Conservation (phyloP, 192 early-diverging fungal genomes). For the Rhizoclosmatium sp. region DNA sequence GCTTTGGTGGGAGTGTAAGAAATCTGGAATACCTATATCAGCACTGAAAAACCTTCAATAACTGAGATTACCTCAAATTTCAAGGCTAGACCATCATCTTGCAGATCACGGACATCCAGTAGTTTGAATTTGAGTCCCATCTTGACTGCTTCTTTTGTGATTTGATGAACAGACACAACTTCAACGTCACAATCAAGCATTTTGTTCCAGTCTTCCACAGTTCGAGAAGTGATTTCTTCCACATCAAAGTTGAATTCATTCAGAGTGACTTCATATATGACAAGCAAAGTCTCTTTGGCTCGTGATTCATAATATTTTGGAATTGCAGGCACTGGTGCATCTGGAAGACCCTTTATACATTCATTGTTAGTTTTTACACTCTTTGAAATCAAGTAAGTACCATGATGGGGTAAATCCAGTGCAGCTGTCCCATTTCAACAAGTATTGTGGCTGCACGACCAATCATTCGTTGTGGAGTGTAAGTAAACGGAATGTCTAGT, state of each 20-base stretch:
- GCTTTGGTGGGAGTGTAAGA: constrained; percentile 46
- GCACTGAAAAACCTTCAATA: background rate
- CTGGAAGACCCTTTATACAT: constrained; percentile 46
- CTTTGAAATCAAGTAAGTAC: constrained; percentile 22
- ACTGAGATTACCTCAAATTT: constrained; percentile 24
- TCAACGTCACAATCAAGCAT: constrained; percentile 13
- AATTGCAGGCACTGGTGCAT: constrained; percentile 24
- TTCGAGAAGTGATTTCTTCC: constrained; percentile 15
- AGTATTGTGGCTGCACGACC: constrained; percentile 42
- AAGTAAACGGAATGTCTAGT: constrained; percentile 56
- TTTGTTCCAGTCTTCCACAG: constrained; percentile 30
- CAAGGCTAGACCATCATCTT: constrained; percentile 32
- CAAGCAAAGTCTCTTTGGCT: constrained; percentile 36
- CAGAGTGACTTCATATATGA: constrained; percentile 40
- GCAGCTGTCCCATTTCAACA: constrained; percentile 50
- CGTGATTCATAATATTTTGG: constrained; percentile 43
- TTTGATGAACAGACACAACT: background rate
- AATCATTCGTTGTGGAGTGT: constrained; percentile 49
- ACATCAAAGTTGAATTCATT: constrained; percentile 36
- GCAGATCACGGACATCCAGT: constrained; percentile 15
- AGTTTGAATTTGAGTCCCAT: background rate
- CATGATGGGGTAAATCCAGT: constrained; percentile 60
- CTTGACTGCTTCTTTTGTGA: constrained; percentile 9
- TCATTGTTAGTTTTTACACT: background rate
- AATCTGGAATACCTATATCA: constrained; percentile 30